phyloP scores from a whole-genome alignment of 306 rosid genomes.

The Cicer pinnatifidum region DNA sequence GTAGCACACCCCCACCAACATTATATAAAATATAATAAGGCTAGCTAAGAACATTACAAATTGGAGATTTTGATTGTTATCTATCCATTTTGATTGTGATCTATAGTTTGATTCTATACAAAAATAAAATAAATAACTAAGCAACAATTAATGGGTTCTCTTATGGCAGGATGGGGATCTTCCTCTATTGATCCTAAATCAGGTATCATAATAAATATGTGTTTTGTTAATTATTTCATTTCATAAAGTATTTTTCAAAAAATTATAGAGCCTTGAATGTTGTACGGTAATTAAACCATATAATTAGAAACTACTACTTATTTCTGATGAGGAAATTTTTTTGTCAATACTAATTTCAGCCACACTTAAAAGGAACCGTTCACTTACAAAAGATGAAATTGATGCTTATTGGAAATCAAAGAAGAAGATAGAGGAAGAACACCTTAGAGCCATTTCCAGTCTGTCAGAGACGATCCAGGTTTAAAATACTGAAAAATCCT shows the following conservation, averaged over 20 bases:
- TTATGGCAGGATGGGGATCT: slow-evolving; percentile 85
- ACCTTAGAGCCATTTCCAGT: slow-evolving; percentile 52
- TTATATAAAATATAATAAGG: slow-evolving; percentile 6
- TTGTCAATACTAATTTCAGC: slow-evolving; percentile 37
- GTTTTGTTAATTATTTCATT: neutral
- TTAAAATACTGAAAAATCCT: neutral
- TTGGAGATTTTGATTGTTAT: neutral
- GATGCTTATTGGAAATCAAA: slow-evolving; percentile 64
- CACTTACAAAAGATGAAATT: slow-evolving; percentile 67
- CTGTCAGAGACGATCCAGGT: slow-evolving; percentile 48
- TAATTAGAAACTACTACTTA: neutral
- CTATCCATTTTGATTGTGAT: neutral
- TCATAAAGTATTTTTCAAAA: too few species aligned
- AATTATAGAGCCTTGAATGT: too few species aligned
- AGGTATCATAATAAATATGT: slow-evolving; percentile 49
- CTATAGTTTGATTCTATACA: neutral
- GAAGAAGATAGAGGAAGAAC: slow-evolving; percentile 67
- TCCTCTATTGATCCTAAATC: slow-evolving; percentile 50
- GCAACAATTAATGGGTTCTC: slow-evolving; percentile 72
- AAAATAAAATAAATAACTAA: neutral
- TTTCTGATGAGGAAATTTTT: neutral
- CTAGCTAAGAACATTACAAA: neutral
- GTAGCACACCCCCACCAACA: neutral
- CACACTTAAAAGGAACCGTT: slow-evolving; percentile 52
- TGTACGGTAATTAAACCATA: neutral